Evolutionary conservation across 31 red algal genomes (phyloP).

Genomic region (Asparagopsis taxiformis): DNA sequence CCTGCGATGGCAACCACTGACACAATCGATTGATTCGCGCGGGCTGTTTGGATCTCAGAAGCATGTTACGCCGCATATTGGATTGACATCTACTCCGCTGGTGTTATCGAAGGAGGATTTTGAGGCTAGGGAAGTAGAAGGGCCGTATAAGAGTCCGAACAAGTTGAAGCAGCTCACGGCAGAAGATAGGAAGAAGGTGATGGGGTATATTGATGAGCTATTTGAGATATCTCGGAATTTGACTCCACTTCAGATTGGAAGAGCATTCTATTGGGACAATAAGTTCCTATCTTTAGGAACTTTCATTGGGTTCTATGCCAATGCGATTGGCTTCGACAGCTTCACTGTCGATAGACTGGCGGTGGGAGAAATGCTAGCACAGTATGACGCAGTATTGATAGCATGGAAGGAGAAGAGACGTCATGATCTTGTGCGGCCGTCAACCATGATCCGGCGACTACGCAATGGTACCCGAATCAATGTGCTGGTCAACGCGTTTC

Average conservation of each 20-base stretch:
- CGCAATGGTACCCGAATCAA: too few relatives aligned
- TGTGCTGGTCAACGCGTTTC: neutral
- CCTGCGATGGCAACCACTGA: constrained; percentile 28
- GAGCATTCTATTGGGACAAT: constrained; percentile 23
- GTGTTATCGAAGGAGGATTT: constrained; percentile 15
- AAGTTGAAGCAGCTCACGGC: neutral
- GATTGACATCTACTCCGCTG: constrained; percentile 1
- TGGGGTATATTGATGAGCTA: constrained; percentile 14
- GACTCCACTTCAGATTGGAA: constrained; percentile 12
- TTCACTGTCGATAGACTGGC: too few relatives aligned
- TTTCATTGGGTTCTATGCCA: constrained; percentile 2
- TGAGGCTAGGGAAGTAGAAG: neutral
- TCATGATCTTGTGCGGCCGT: too few relatives aligned
- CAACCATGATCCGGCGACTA: too few relatives aligned
- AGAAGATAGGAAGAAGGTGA: constrained; percentile 17
- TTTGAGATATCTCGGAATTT: constrained; percentile 8
- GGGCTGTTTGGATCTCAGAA: constrained; percentile 30
- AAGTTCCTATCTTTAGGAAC: constrained; percentile 22
- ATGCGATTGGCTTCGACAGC: neutral
- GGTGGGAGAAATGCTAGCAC: constrained; percentile 21
- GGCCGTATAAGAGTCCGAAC: constrained; percentile 17
- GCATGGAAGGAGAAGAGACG: constrained; percentile 47
- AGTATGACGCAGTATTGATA: constrained; percentile 29
- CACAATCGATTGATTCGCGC: neutral
- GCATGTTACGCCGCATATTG: constrained; percentile 29